Conservation (phyloP, 2,329 filamentous ascomycete species). For the Fusarium oligoseptatum region DNA sequence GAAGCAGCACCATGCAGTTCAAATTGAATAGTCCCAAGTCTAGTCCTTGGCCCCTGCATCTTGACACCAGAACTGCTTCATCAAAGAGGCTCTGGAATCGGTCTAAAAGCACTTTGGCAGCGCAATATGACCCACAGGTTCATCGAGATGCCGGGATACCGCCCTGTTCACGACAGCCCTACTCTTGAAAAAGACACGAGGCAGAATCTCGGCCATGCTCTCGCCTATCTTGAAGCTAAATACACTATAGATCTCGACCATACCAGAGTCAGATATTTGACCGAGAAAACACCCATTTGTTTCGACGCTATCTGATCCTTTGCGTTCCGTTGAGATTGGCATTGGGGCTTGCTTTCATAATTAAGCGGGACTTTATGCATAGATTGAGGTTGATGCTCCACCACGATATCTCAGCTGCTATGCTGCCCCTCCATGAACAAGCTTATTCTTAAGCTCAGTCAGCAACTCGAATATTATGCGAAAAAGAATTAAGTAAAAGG, state of each 20-base stretch:
- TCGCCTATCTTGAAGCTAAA: slow-evolving; percentile 36
- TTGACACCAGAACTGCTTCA: background rate
- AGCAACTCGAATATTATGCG: background rate
- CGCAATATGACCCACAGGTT: slow-evolving; percentile 7
- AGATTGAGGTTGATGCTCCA: slow-evolving; percentile 12
- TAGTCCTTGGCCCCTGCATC: slow-evolving; percentile 2
- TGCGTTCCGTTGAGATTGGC: slow-evolving; percentile 14
- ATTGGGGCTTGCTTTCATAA: background rate
- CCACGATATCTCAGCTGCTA: background rate
- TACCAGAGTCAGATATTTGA: background rate
- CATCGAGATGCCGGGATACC: slow-evolving; percentile 2
- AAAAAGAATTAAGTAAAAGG: background rate
- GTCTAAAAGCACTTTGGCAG: background rate
- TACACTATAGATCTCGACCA: slow-evolving; percentile 13
- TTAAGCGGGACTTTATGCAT: background rate
- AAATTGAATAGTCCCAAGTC: background rate
- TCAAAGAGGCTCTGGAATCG: background rate
- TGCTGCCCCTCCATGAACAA: slow-evolving; percentile 1
- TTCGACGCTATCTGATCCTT: slow-evolving; percentile 10
- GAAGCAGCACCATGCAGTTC: background rate
- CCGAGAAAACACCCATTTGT: background rate
- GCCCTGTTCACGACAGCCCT: background rate
- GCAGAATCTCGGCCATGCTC: slow-evolving; percentile 21
- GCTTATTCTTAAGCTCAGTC: background rate
- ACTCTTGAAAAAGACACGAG: background rate